These are phyloP conservation scores for Rosa rugosa DNA, from an alignment of 306 rosid genomes.

Conservation along the genomic window DNA sequence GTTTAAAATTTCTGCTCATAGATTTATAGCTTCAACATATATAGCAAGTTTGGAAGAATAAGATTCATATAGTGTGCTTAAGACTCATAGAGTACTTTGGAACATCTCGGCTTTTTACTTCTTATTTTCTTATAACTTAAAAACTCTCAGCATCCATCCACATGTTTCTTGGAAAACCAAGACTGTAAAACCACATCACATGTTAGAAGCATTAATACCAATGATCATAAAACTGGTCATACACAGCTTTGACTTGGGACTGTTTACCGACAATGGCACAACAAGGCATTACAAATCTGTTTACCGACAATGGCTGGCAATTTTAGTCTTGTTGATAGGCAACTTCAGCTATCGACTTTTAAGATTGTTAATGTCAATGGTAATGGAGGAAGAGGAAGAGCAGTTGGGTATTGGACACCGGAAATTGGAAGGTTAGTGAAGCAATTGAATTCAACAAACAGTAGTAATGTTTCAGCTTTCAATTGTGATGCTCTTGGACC, in stretches of 20 bases:
- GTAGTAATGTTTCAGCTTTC: background rate
- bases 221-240: background rate
- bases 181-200: background rate
- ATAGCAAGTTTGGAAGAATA: background rate
- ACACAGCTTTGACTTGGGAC: background rate
- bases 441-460: constrained; percentile 1
- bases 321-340: no score
- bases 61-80: background rate
- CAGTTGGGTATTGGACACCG: background rate
- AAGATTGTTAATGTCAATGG: no score
- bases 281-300: background rate
- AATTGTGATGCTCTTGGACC: background rate
- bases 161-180: background rate
- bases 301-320: no score
- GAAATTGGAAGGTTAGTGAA: background rate
- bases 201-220: background rate
- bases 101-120: no score
- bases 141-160: background rate
- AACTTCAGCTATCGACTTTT: no score
- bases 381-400: background rate
- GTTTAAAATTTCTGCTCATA: no score
- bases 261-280: background rate
- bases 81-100: no score
- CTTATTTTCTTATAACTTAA: background rate
- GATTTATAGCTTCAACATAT: background rate